Evolutionary conservation across 176 grass and related monocot genomes (phyloP).

Genomic region (Avena insularis): DNA sequence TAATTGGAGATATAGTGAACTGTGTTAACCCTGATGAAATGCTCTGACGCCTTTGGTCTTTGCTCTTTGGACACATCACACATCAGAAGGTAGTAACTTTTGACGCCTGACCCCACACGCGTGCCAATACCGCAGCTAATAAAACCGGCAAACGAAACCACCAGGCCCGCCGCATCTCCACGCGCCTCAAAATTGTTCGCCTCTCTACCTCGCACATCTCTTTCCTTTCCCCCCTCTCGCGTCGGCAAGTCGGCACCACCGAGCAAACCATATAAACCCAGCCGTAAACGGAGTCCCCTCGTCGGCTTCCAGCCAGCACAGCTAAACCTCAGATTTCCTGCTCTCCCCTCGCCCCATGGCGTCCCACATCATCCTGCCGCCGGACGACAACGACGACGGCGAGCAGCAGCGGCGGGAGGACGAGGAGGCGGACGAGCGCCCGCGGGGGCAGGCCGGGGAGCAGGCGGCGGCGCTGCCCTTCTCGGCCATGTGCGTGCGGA

Average conservation of each 20-base stretch:
- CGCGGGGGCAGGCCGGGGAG: too few species aligned
- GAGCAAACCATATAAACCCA: constrained; percentile 14
- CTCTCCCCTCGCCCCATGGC: constrained; percentile 22
- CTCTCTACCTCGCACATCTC: too few species aligned
- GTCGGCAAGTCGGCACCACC: not conserved
- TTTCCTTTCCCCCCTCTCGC: not conserved
- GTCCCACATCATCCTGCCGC: constrained; percentile 64
- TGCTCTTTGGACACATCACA: too few species aligned
- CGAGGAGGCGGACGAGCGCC: constrained; percentile 23
- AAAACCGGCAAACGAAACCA: too few species aligned
- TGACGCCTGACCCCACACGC: too few species aligned
- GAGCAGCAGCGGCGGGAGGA: constrained; percentile 8
- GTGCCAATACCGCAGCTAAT: too few species aligned
- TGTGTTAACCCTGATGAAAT: too few species aligned
- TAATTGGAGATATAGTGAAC: too few species aligned
- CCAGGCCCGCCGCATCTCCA: too few species aligned
- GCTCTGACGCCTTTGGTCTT: too few species aligned
- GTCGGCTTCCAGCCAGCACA: not conserved
- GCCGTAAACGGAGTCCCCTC: not conserved
- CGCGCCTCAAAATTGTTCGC: too few species aligned
- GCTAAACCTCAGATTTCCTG: constrained; percentile 23
- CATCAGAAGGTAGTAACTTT: too few species aligned
- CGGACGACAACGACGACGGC: constrained; percentile 45
- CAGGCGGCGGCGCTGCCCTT: constrained; percentile 54
- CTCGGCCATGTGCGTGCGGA: constrained; percentile 80